Base-by-base conservation (phyloP, 129 eudicot species). In the Escallonia rubra region DNA sequence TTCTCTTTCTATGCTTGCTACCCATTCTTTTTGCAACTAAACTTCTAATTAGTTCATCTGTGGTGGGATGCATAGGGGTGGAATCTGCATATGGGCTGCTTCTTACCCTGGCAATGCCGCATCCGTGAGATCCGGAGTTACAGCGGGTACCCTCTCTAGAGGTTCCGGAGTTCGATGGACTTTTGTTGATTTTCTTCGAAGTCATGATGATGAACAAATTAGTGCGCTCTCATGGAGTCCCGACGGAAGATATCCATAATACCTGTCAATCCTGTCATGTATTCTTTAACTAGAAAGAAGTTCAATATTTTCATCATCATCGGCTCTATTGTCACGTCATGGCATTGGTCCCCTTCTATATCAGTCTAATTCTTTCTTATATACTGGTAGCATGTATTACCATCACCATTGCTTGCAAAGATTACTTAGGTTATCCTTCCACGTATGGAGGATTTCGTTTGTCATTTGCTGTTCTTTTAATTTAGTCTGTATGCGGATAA, bases 141-240 rank as follows among this genome's bases (percentile, higher is more conserved):
- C 71, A 58, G 73, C 87, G 13, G 82, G 88, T 51, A 72, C 81
- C 67, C 79, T 85, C 49, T 83, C 90, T 43, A 89, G 92, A 77
- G 83, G 90, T 72, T 79, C 93, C 67, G 90, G 86, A 46, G 72
- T 78, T 72, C 77, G 83, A 82, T 91, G 99, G 99, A 79, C 84
- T 70, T 67, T 87, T 16, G 96, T 91, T 52, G 97, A 91, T 75
- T 85, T 85, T 75, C 90, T 94, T 61, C 91, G 71, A 70, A 87
- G 87, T 72, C 85, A 69, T 53, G 79, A 59, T 53, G 81, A 76
- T 72, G 97, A 89, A 73, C 90, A 80, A 78, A 83, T 90, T 57
- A 90, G 76, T 75, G 97, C 99, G 40, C 87, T 94, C 56, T 89
- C 99, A n/a, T 94, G 99, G 99, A 94, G 99, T 81, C 99, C 97